Evolutionary conservation across 1,284 basidiomycete genomes (phyloP).

Genomic region (Volvariella volvacea): DNA sequence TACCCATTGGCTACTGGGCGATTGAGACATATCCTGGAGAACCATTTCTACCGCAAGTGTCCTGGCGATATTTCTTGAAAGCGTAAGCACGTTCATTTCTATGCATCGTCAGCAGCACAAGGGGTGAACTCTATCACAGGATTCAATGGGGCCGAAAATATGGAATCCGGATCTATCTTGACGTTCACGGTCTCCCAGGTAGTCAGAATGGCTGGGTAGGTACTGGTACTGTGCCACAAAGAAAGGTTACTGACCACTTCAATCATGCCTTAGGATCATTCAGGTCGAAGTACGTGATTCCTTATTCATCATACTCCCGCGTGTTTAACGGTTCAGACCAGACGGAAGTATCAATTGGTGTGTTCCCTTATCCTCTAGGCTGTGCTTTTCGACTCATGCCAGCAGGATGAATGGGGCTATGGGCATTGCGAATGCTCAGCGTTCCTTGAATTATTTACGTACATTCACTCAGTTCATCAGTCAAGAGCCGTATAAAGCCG

Average conservation of each 20-base stretch:
- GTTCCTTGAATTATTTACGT: neutral
- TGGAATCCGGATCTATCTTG: constrained; percentile 84
- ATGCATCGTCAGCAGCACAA: constrained; percentile 10
- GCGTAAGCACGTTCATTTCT: constrained; percentile 18
- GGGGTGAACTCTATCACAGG: constrained; percentile 25
- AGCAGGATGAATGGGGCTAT: neutral
- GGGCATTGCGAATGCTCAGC: neutral
- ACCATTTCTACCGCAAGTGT: constrained; percentile 49
- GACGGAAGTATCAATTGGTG: constrained; percentile 37
- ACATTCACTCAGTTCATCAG: neutral
- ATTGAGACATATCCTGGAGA: constrained; percentile 58
- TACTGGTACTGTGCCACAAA: constrained; percentile 43
- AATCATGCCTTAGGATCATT: constrained; percentile 34
- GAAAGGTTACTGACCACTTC: constrained; percentile 71
- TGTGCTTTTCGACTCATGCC: constrained; percentile 3
- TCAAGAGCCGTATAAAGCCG: neutral
- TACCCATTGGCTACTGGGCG: constrained; percentile 80
- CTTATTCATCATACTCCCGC: constrained; percentile 5
- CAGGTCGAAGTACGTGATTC: constrained; percentile 28
- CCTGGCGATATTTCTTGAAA: constrained; percentile 48
- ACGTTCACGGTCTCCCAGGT: constrained; percentile 69
- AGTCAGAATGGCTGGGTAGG: constrained; percentile 68
- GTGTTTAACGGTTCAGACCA: constrained; percentile 11
- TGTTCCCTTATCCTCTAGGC: constrained; percentile 12
- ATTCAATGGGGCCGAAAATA: constrained; percentile 90